Percentiles rank a stretch among this genome's conserved stretches.
These are phyloP conservation scores for Hapsidospora chrysogenum DNA, from an alignment of 495 filamentous ascomycete genomes.

Conservation along the genomic window DNA sequence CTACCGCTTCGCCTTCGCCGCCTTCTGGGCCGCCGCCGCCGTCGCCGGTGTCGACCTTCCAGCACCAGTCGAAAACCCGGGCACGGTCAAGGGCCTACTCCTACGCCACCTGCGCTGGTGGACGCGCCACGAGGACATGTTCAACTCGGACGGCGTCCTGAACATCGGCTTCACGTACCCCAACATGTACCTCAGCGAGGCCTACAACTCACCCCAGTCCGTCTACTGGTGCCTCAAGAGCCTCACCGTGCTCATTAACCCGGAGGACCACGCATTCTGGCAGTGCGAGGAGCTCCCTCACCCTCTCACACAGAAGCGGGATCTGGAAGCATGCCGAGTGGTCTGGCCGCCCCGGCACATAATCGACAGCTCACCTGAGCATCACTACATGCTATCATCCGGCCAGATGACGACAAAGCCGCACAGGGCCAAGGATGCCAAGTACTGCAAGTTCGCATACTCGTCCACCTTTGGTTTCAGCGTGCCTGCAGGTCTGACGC, in stretches of 20 bases:
- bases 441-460: too few relatives aligned
- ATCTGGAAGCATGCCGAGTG: too few relatives aligned
- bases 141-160: conserved; percentile 42
- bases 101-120: conserved; percentile 47
- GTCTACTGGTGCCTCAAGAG: conserved; percentile 46
- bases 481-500: too few relatives aligned
- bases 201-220: conserved; percentile 46
- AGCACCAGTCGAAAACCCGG: conserved; percentile 30
- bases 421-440: too few relatives aligned
- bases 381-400: too few relatives aligned
- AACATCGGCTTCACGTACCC: conserved; percentile 47
- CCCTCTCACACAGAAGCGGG: too few relatives aligned
- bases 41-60: conserved; percentile 36
- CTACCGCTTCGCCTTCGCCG: conserved; percentile 48
- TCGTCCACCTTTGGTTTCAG: too few relatives aligned
- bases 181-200: conserved; percentile 40
- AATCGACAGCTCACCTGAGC: too few relatives aligned
- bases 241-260: conserved; percentile 31
- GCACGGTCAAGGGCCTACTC: conserved; percentile 39
- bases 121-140: conserved; percentile 33
- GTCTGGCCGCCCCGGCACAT: too few relatives aligned
- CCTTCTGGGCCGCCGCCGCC: too few relatives aligned
- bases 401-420: too few relatives aligned
- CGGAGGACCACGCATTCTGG: conserved; percentile 40
- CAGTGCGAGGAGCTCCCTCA: conserved; percentile 28